Evolutionary conservation across 768 basidiomycete species (phyloP).

Genomic region (Boletus rubroflammeus): DNA sequence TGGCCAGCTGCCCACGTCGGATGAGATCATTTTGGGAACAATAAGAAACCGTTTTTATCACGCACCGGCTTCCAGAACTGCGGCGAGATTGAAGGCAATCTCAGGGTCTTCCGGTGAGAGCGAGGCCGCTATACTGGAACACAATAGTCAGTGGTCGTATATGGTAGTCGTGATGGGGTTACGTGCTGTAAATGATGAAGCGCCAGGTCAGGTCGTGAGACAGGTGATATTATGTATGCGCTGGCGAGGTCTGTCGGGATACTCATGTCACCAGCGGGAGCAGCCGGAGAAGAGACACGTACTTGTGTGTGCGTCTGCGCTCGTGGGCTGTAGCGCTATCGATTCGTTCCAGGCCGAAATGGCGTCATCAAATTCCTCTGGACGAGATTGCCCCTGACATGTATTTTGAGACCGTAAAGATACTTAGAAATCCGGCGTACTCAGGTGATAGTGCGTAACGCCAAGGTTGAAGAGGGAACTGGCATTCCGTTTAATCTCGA

Average conservation of each 20-base stretch:
- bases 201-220: constrained; percentile 81
- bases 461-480: constrained; percentile 86
- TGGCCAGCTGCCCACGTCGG: constrained; percentile 54
- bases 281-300: constrained; percentile 30
- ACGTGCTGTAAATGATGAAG: constrained; percentile 77
- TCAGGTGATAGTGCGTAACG: constrained; percentile 86
- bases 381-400: constrained; percentile 13
- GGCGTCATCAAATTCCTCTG: constrained; percentile 86
- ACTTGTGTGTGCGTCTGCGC: constrained; percentile 88
- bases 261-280: constrained; percentile 20
- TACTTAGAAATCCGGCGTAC: constrained; percentile 45
- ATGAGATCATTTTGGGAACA: constrained; percentile 34
- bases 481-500: constrained; percentile 74
- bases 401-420: constrained; percentile 13
- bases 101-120: constrained; percentile 87
- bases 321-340: constrained; percentile 74
- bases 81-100: constrained; percentile 88
- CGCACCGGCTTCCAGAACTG: constrained; percentile 85
- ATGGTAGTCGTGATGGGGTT: constrained; percentile 25
- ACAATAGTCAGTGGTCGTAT: constrained; percentile 32
- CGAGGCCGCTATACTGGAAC: constrained; percentile 70
- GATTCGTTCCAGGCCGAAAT: constrained; percentile 86
- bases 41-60: constrained; percentile 31
- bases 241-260: constrained; percentile 70
- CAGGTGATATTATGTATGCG: constrained; percentile 80